Conservation (phyloP, 129 eudicot species). For the Cynara cardunculus region DNA sequence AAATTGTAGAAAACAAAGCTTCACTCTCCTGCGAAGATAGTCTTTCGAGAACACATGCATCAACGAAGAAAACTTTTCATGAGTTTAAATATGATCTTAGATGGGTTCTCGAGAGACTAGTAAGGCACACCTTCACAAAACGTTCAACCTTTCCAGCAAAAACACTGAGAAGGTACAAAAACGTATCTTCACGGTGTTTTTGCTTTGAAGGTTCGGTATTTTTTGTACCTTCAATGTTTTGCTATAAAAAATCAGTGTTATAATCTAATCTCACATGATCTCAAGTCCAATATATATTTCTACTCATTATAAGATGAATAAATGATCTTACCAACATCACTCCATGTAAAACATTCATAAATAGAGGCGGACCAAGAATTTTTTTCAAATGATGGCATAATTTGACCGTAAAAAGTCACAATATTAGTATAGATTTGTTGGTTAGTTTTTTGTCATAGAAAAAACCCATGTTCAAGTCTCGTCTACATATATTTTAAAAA, state of each 20-base stretch:
- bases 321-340: no score
- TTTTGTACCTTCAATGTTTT: neutral
- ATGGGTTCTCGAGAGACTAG: neutral
- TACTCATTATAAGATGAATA: neutral
- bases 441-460: no score
- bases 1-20: neutral
- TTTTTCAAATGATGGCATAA: no score
- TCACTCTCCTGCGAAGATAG: neutral
- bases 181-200: neutral
- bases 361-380: no score
- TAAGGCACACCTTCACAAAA: no score
- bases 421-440: no score
- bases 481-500: no score
- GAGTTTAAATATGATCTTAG: neutral
- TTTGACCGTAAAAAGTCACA: no score
- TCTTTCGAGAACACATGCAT: neutral
- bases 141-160: neutral
- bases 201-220: neutral
- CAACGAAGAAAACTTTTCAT: neutral
- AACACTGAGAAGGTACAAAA: neutral
- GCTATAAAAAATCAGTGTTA: neutral
- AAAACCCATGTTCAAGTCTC: no score
- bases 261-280: neutral
- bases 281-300: neutral
- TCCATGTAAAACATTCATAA: no score